These are phyloP conservation scores for Neofusicoccum laricinum DNA, from an alignment of 2,329 filamentous ascomycete genomes.

Conservation along the genomic window DNA sequence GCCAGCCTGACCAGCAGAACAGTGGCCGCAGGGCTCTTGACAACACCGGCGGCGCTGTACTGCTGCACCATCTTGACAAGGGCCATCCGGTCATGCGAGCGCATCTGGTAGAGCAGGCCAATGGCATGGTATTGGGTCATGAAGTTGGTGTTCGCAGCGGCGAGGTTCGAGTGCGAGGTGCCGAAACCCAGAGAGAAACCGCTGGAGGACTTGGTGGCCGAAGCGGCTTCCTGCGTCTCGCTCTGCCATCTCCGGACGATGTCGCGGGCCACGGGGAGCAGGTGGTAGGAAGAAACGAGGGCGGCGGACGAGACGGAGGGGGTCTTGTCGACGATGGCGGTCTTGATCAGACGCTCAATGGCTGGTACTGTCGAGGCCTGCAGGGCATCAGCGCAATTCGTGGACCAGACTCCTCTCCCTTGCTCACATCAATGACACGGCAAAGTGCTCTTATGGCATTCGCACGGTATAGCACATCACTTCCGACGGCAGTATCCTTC, in stretches of 20 bases:
- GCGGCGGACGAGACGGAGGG: conserved; percentile 95
- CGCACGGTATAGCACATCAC: conserved; percentile 87
- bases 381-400: conserved; percentile 19
- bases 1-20: conserved; percentile 91
- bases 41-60: conserved; percentile 83
- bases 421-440: conserved; percentile 87
- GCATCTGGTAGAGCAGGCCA: conserved; percentile 95
- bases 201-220: conserved; percentile 80
- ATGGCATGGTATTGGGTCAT: conserved; percentile 99
- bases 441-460: conserved; percentile 95
- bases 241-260: conserved; percentile 97
- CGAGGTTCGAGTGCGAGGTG: conserved; percentile 68
- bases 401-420: not conserved
- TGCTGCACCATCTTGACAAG: conserved; percentile 99
- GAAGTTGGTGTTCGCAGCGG: conserved; percentile 77
- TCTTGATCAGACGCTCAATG: conserved; percentile 98
- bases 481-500: conserved; percentile 97
- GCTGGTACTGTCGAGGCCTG: conserved; percentile 93
- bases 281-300: conserved; percentile 94
- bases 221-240: conserved; percentile 95
- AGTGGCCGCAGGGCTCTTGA: conserved; percentile 91
- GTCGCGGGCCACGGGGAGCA: conserved; percentile 91
- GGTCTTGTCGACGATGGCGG: conserved; percentile 98
- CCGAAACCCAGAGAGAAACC: conserved; percentile 91
- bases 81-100: conserved; percentile 95